A percentile compares a stretch with the other conserved stretches of the same genome.
phyloP scores from a whole-genome alignment of 1,284 basidiomycete species.

The Anthracocystis setariae region DNA sequence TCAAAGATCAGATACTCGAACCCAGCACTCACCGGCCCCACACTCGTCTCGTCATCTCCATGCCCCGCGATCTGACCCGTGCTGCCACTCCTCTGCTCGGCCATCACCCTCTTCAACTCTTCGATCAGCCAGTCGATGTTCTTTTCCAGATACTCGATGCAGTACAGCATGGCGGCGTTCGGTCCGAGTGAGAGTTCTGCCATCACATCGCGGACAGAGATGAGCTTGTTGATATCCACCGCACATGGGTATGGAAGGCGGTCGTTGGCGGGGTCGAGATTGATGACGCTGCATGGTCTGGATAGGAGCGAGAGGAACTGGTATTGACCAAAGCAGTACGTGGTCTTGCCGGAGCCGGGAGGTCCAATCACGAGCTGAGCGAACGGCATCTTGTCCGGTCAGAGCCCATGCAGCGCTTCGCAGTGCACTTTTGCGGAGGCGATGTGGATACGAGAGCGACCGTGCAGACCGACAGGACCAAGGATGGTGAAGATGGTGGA shows the following conservation, averaged over 20 bases:
- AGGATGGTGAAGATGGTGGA: background rate
- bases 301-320: constrained; percentile 83
- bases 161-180: constrained; percentile 96
- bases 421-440: background rate
- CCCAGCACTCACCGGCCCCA: constrained; percentile 58
- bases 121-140: constrained; percentile 91
- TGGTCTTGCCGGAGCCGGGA: constrained; percentile 64
- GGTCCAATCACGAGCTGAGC: constrained; percentile 60
- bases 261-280: constrained; percentile 95
- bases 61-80: constrained; percentile 25
- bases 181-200: constrained; percentile 85
- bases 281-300: constrained; percentile 87
- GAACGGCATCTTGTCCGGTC: constrained; percentile 41
- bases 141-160: constrained; percentile 94
- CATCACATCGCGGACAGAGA: constrained; percentile 91
- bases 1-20: constrained; percentile 88
- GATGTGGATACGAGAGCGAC: constrained; percentile 1
- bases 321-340: constrained; percentile 57
- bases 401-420: constrained; percentile 2
- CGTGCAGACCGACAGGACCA: background rate
- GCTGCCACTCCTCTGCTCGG: constrained; percentile 43
- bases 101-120: constrained; percentile 71
- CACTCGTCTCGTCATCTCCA: constrained; percentile 17
- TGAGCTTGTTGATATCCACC: constrained; percentile 84
- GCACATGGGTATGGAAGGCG: constrained; percentile 88